Evolutionary conservation across 2,329 filamentous ascomycete species (phyloP).

Genomic region (Alternaria triticimaculans): DNA sequence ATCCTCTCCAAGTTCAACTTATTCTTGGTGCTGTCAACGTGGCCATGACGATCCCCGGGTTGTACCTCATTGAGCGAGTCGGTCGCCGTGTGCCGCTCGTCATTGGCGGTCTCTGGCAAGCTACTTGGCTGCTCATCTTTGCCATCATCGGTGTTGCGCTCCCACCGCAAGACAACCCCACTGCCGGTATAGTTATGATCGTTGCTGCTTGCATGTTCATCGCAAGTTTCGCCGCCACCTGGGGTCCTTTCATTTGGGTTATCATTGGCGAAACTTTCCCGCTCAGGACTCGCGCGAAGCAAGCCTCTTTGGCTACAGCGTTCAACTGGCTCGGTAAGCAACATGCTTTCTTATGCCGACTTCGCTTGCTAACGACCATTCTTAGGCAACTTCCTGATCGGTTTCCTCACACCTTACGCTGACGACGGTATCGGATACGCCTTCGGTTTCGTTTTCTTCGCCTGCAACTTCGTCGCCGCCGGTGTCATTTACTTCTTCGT

Average conservation of each 20-base stretch:
- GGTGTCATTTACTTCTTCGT: constrained; percentile 45
- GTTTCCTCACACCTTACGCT: constrained; percentile 45
- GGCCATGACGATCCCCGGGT: constrained; percentile 68
- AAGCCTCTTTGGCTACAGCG: constrained; percentile 42
- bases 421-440: constrained; percentile 42
- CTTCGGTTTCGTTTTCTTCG: constrained; percentile 47
- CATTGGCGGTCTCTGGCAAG: constrained; percentile 71
- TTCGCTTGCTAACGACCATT: constrained; percentile 24
- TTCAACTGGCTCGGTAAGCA: constrained; percentile 41
- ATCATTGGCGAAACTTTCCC: constrained; percentile 49
- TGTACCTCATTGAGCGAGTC: constrained; percentile 72
- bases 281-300: constrained; percentile 44
- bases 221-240: constrained; percentile 72
- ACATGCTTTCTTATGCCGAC: neutral
- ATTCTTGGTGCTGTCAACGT: constrained; percentile 68
- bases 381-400: constrained; percentile 48
- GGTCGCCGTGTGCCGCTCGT: constrained; percentile 73
- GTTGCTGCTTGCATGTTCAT: constrained; percentile 78
- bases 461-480: constrained; percentile 41
- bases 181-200: constrained; percentile 71
- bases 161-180: constrained; percentile 40
- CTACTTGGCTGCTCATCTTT: constrained; percentile 69
- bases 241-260: constrained; percentile 63
- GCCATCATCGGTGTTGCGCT: constrained; percentile 50
- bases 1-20: constrained; percentile 60